Evolutionary conservation across 257 asterid species (phyloP).

Genomic region (Nicotiana tabacum): DNA sequence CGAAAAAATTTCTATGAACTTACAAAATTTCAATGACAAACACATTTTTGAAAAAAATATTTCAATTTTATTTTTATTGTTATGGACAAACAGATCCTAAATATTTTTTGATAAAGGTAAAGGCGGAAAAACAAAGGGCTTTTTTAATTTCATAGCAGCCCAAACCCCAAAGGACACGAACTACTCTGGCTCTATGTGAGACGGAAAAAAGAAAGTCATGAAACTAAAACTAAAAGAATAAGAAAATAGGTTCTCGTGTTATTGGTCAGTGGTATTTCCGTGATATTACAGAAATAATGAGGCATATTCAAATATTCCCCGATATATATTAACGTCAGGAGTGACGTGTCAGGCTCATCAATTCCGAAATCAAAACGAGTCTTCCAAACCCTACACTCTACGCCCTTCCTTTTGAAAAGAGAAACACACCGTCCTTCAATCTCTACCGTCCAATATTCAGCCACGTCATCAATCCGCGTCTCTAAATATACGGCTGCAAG

Average conservation of each 20-base stretch:
- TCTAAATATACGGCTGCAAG: slow-evolving; percentile 29
- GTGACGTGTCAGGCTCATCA: neutral
- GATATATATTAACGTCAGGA: neutral
- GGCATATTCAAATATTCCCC: neutral
- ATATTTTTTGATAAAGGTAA: too few relatives aligned
- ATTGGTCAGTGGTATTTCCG: neutral
- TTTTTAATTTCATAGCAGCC: too few relatives aligned
- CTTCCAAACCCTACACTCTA: neutral
- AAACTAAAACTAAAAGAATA: too few relatives aligned
- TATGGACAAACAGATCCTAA: too few relatives aligned
- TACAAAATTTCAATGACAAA: too few relatives aligned
- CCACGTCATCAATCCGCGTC: slow-evolving; percentile 69
- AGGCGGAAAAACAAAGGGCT: too few relatives aligned
- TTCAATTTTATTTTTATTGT: too few relatives aligned
- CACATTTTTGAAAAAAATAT: too few relatives aligned
- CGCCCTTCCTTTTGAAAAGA: slow-evolving; percentile 27
- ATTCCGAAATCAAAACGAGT: neutral
- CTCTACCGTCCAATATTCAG: slow-evolving; percentile 24
- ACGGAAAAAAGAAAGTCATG: neutral
- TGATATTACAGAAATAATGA: neutral
- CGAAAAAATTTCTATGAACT: too few relatives aligned
- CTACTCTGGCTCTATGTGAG: neutral
- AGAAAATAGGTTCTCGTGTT: too few relatives aligned
- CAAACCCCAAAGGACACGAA: too few relatives aligned
- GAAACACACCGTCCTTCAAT: slow-evolving; percentile 59